phyloP scores from a whole-genome alignment of 495 filamentous ascomycete genomes.

The Paragyromitra xinjiangensis region DNA sequence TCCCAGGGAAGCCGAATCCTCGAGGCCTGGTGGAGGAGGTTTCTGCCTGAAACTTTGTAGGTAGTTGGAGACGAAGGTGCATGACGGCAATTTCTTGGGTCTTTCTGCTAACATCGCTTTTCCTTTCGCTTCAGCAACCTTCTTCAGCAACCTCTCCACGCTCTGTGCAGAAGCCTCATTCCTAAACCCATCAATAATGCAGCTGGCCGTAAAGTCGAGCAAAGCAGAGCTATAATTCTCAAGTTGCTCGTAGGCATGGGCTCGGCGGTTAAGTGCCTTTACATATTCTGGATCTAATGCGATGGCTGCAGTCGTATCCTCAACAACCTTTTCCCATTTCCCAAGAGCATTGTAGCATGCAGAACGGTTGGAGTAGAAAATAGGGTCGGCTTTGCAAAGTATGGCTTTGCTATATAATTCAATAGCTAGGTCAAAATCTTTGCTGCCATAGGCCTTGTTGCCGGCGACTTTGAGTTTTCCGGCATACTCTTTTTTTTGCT shows the following conservation, averaged over 20 bases:
- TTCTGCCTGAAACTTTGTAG: conserved; percentile 93
- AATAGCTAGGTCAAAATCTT: conserved; percentile 91
- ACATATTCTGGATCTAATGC: conserved; percentile 92
- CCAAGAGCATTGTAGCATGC: conserved; percentile 94
- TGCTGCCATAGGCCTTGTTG: conserved; percentile 93
- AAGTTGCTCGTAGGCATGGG: conserved; percentile 94
- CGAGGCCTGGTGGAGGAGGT: conserved; percentile 80
- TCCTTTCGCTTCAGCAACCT: conserved; percentile 92
- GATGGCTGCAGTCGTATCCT: conserved; percentile 94
- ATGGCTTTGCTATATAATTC: conserved; percentile 94
- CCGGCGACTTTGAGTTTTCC: conserved; percentile 91
- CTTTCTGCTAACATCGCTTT: conserved; percentile 81
- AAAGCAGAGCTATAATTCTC: conserved; percentile 91
- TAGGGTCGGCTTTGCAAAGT: conserved; percentile 93
- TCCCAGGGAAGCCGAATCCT: conserved; percentile 75
- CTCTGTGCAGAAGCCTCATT: conserved; percentile 86
- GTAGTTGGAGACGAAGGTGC: conserved; percentile 97
- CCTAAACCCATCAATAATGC: conserved; percentile 96
- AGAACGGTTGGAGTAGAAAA: conserved; percentile 98
- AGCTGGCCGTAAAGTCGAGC: conserved; percentile 96
- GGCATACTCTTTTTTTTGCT: conserved; percentile 81
- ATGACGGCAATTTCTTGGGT: conserved; percentile 78
- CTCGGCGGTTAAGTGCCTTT: conserved; percentile 94
- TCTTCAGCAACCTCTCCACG: conserved; percentile 93
- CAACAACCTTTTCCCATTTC: conserved; percentile 94